Percentiles rank a stretch among this genome's conserved stretches.
Conservation (phyloP, 1,139 yeast genomes). For the Pichiaceae sp. region DNA sequence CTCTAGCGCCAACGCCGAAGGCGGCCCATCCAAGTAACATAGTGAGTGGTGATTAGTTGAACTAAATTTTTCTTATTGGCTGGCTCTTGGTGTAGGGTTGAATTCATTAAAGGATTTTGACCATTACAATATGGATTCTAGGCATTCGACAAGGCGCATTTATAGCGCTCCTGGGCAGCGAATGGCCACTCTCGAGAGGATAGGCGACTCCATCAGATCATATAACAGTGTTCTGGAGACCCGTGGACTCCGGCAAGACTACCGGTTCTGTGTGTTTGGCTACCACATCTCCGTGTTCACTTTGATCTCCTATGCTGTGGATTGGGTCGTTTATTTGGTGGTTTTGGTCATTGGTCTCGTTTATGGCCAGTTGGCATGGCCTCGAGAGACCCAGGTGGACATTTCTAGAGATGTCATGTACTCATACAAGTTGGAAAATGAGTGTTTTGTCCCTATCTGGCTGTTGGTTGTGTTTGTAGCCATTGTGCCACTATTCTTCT, state of each 20-base stretch:
- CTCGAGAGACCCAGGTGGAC: slow-evolving; percentile 36
- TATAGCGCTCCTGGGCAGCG: too few relatives aligned
- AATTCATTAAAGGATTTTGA: too few relatives aligned
- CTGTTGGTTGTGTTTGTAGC: slow-evolving; percentile 25
- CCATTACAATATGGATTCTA: too few relatives aligned
- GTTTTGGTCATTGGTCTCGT: slow-evolving; percentile 22
- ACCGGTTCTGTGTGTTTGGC: not conserved
- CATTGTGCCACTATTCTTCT: slow-evolving; percentile 28
- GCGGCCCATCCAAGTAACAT: slow-evolving; percentile 27
- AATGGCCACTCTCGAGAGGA: too few relatives aligned
- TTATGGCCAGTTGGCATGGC: slow-evolving; percentile 29
- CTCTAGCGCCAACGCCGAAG: slow-evolving; percentile 30
- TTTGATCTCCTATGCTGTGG: slow-evolving; percentile 28
- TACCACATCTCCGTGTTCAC: slow-evolving; percentile 9
- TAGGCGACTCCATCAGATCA: too few relatives aligned
- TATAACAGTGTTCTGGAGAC: too few relatives aligned
- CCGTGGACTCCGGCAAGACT: not conserved
- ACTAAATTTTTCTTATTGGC: too few relatives aligned
- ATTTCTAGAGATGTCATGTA: slow-evolving; percentile 28
- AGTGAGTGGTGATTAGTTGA: too few relatives aligned
- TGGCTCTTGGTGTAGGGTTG: too few relatives aligned
- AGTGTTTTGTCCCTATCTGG: slow-evolving; percentile 28
- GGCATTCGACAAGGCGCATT: too few relatives aligned
- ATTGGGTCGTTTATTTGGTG: slow-evolving; percentile 20
- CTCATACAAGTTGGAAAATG: slow-evolving; percentile 27